These are phyloP conservation scores for Starmerella geochares DNA, from an alignment of 805 yeast species.

Conservation along the genomic window DNA sequence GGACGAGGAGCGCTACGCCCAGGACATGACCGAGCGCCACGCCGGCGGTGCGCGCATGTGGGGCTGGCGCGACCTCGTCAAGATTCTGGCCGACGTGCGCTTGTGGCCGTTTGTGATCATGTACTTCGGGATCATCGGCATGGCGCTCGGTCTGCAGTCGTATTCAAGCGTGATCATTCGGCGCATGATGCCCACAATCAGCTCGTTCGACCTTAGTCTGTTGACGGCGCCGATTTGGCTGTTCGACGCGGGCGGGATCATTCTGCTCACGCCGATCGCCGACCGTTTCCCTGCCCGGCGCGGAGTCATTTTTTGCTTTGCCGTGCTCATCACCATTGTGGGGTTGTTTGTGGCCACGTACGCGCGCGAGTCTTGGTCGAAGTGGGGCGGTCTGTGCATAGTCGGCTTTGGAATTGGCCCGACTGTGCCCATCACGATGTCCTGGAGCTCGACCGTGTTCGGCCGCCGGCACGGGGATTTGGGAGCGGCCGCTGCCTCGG, in stretches of 20 bases:
- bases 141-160: constrained; percentile 74
- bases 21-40: constrained; percentile 37
- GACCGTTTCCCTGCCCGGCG: constrained; percentile 54
- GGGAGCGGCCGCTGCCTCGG: constrained; percentile 74
- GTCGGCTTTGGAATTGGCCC: constrained; percentile 86
- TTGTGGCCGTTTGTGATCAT: constrained; percentile 73
- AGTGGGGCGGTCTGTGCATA: constrained; percentile 69
- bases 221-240: constrained; percentile 86
- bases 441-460: constrained; percentile 71
- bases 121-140: constrained; percentile 89
- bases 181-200: constrained; percentile 49
- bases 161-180: constrained; percentile 68
- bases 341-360: constrained; percentile 71
- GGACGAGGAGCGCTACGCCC: constrained; percentile 26
- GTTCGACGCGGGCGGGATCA: constrained; percentile 66
- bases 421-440: constrained; percentile 80
- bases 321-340: constrained; percentile 56
- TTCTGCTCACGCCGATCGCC: constrained; percentile 70
- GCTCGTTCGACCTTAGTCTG: constrained; percentile 60
- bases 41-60: constrained; percentile 33
- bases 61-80: constrained; percentile 49
- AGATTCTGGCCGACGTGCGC: constrained; percentile 50
- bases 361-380: constrained; percentile 63
- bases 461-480: constrained; percentile 64
- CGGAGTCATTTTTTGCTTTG: constrained; percentile 49